Percentiles rank a stretch among this genome's conserved stretches.
Evolutionary conservation across 1,284 basidiomycete genomes (phyloP).

Genomic region (Ceratobasidium papillatum): DNA sequence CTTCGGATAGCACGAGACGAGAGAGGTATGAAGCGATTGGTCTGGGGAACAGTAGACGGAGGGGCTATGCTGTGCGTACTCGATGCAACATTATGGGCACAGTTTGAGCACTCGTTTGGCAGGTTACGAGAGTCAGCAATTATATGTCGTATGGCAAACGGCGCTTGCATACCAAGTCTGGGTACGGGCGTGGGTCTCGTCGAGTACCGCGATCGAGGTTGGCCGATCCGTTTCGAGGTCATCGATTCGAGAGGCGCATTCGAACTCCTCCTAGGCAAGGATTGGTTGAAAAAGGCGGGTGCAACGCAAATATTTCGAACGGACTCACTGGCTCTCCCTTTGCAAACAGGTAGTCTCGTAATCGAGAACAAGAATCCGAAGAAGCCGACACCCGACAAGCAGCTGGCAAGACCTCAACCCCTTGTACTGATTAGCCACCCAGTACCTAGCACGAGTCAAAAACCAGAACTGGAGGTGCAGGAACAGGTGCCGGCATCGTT

Average conservation of each 20-base stretch:
- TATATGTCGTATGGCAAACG: conserved; percentile 22
- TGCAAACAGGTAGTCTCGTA: neutral
- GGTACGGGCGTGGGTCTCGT: neutral
- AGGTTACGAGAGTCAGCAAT: neutral
- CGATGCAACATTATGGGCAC: neutral
- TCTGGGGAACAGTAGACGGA: conserved; percentile 8
- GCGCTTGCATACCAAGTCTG: neutral
- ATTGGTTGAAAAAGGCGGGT: conserved; percentile 1
- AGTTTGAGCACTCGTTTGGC: conserved; percentile 6
- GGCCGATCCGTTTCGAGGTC: conserved; percentile 19
- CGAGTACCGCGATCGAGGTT: neutral
- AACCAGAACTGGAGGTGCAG: neutral
- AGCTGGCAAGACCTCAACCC: neutral
- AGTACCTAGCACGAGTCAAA: neutral
- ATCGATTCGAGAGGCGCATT: conserved; percentile 9
- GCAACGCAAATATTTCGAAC: neutral
- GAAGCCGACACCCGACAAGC: neutral
- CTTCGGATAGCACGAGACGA: neutral
- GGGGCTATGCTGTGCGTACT: conserved; percentile 25
- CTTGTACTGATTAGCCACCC: neutral
- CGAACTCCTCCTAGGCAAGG: conserved; percentile 11
- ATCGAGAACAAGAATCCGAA: conserved; percentile 11
- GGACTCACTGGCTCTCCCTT: neutral
- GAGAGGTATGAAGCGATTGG: neutral
- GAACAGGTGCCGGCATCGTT: neutral